phyloP scores from a whole-genome alignment of 164 flowering plant genomes.

The Magnolia changhungtana region DNA sequence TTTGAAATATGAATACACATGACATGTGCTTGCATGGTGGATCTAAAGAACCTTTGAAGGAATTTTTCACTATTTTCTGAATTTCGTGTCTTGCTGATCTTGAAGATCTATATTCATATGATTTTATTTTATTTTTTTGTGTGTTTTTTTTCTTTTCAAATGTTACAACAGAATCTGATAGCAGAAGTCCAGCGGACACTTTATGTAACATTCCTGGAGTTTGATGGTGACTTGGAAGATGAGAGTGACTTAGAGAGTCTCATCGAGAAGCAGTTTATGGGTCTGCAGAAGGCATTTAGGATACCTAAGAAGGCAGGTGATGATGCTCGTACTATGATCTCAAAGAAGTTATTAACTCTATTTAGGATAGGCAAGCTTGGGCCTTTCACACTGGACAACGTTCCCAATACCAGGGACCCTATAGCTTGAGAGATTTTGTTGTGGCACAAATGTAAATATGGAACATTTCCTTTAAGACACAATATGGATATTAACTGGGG shows the following conservation, averaged over 20 bases:
- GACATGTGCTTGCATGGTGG: not conserved
- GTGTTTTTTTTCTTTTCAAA: not conserved
- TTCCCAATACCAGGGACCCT: conserved; percentile 33
- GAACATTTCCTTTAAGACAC: not conserved
- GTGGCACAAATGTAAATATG: conserved; percentile 5
- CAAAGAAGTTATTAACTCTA: conserved; percentile 79
- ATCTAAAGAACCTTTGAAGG: not conserved
- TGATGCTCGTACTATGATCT: conserved; percentile 73
- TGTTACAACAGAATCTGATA: conserved; percentile 53
- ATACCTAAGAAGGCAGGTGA: conserved; percentile 61
- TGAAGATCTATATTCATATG: not conserved
- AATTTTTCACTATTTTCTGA: not conserved
- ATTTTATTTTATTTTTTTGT: no score
- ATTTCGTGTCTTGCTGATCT: not conserved
- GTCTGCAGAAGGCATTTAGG: conserved; percentile 71
- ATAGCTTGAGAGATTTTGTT: conserved; percentile 1
- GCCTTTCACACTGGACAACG: conserved; percentile 77
- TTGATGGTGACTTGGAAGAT: conserved; percentile 63
- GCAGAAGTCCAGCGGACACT: conserved; percentile 67
- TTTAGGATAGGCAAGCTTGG: conserved; percentile 90
- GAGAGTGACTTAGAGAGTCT: conserved; percentile 70
- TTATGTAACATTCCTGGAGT: conserved; percentile 49
- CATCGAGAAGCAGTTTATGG: conserved; percentile 70
- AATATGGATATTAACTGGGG: not conserved
- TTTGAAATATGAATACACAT: not conserved